These are phyloP conservation scores for Allomyces macrogynus DNA, from an alignment of 192 early-diverging fungal genomes.

Conservation along the genomic window DNA sequence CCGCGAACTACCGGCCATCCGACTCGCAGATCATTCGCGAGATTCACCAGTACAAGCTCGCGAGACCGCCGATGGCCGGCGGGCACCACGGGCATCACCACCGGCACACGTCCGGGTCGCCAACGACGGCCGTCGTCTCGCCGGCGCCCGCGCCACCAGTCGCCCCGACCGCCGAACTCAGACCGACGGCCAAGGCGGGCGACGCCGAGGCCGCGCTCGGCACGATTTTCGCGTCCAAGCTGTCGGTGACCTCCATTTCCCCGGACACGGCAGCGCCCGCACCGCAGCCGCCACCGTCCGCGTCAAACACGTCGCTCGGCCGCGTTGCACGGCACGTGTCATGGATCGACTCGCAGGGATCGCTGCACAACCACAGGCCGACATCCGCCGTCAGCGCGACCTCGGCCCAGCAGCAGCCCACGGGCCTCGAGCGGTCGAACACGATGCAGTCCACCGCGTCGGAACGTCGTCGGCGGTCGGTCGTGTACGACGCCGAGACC, in stretches of 20 bases:
- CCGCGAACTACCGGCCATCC: conserved; percentile 39
- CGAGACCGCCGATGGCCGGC: neutral
- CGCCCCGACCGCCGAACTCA: neutral
- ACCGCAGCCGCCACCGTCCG: too few relatives aligned
- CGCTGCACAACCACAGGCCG: neutral
- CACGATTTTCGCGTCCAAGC: neutral
- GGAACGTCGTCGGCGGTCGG: neutral
- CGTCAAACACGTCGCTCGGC: too few relatives aligned
- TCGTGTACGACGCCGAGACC: neutral
- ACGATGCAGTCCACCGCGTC: neutral
- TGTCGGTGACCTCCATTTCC: too few relatives aligned
- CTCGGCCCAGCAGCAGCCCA: too few relatives aligned
- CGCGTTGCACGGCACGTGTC: too few relatives aligned
- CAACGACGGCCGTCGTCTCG: too few relatives aligned
- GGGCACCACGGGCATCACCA: too few relatives aligned
- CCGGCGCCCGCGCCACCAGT: neutral
- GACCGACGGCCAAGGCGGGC: neutral
- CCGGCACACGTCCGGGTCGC: too few relatives aligned
- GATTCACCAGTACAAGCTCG: conserved; percentile 12
- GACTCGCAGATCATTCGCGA: conserved; percentile 46
- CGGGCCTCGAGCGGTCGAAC: too few relatives aligned
- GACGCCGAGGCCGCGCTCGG: neutral
- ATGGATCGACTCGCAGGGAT: neutral
- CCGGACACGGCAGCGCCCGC: too few relatives aligned
- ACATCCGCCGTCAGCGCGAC: neutral